Percentiles rank a stretch among this genome's conserved stretches.
Conservation (phyloP, 352 stramenopile genomes). For the Globisporangium perplexum region DNA sequence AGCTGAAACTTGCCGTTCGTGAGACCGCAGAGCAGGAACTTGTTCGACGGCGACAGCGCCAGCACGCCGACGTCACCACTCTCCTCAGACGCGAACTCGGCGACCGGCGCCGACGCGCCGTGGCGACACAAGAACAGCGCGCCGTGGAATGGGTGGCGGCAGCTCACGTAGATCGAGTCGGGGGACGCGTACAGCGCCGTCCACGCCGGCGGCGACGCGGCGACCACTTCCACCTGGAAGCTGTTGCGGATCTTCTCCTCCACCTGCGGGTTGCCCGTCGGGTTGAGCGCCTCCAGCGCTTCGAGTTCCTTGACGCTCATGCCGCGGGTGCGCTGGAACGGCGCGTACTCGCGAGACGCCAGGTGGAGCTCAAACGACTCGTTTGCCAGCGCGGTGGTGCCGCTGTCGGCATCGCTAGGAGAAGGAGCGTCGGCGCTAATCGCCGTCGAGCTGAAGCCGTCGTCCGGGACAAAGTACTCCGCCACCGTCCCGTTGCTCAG, state of each 20-base stretch:
- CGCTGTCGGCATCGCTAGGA: constrained; percentile 7
- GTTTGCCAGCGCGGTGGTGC: constrained; percentile 21
- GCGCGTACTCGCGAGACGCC: constrained; percentile 27
- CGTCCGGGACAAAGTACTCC: constrained; percentile 52
- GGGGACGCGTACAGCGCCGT: constrained; percentile 32
- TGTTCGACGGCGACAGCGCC: constrained; percentile 34
- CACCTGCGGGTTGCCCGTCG: constrained; percentile 25
- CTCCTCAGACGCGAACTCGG: constrained; percentile 39
- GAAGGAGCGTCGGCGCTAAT: not conserved
- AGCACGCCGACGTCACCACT: constrained; percentile 32
- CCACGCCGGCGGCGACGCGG: constrained; percentile 21
- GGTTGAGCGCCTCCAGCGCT: constrained; percentile 34
- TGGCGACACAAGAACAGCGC: constrained; percentile 32
- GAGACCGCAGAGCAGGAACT: constrained; percentile 73
- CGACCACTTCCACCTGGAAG: constrained; percentile 38
- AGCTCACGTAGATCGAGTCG: constrained; percentile 49
- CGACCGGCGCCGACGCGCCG: constrained; percentile 19
- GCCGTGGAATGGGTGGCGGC: constrained; percentile 25
- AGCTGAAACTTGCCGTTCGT: constrained; percentile 82
- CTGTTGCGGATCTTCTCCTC: constrained; percentile 44
- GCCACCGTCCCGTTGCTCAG: constrained; percentile 49
- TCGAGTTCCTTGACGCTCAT: constrained; percentile 52
- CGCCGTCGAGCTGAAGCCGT: constrained; percentile 14
- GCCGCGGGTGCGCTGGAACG: constrained; percentile 35
- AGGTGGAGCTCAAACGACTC: constrained; percentile 54